Conservation (phyloP, 2,329 filamentous ascomycete species). For the Nothopassalora personata region DNA sequence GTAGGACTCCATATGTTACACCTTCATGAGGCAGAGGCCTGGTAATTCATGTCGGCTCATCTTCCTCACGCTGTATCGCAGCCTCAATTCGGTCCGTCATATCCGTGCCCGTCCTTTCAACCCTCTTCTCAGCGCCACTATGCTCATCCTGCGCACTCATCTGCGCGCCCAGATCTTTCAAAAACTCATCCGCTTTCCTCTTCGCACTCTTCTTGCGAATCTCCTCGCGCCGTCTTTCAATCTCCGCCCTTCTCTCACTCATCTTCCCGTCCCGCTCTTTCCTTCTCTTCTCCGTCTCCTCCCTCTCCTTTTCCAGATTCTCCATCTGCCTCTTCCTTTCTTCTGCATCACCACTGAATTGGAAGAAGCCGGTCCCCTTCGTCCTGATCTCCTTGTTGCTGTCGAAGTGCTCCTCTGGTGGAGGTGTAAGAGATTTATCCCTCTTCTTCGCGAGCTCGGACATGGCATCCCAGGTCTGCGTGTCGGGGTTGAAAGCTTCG, state of each 20-base stretch:
- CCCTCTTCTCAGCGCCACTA: conserved; percentile 1
- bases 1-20: too few species aligned
- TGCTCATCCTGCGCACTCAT: conserved; percentile 14
- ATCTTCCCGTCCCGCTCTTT: conserved; percentile 51
- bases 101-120: not conserved
- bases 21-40: too few species aligned
- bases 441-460: conserved; percentile 69
- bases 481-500: conserved; percentile 74
- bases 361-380: conserved; percentile 87
- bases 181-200: conserved; percentile 66
- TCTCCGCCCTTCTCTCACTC: conserved; percentile 53
- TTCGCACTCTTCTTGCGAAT: conserved; percentile 36
- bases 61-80: conserved; percentile 8
- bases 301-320: conserved; percentile 60
- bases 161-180: conserved; percentile 52
- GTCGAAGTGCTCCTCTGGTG: conserved; percentile 78
- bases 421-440: conserved; percentile 75
- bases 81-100: conserved; percentile 15
- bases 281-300: conserved; percentile 62
- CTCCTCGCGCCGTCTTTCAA: conserved; percentile 23
- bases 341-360: conserved; percentile 73
- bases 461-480: conserved; percentile 62
- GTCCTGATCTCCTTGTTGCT: conserved; percentile 75
- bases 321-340: conserved; percentile 68
- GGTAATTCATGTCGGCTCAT: not conserved